These are phyloP conservation scores for Penicillium sp. DNA, from an alignment of 2,329 filamentous ascomycete species.

Conservation along the genomic window DNA sequence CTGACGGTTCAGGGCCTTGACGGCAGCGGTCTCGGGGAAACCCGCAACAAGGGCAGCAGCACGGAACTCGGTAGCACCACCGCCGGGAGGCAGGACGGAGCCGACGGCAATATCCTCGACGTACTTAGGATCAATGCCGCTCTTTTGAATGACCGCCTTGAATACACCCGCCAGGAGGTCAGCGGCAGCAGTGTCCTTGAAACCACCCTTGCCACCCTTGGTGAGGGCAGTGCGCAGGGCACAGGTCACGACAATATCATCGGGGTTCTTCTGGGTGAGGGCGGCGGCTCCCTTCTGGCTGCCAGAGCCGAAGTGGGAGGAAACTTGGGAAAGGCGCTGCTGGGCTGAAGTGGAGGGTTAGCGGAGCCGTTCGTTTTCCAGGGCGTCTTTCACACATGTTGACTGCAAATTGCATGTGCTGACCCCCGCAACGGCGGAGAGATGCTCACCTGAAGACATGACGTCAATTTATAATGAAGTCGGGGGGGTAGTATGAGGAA, in stretches of 20 bases:
- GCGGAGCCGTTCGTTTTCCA: background rate
- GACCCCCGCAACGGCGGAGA: background rate
- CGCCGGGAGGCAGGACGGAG: slow-evolving; percentile 86
- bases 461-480: slow-evolving; percentile 32
- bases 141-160: slow-evolving; percentile 78
- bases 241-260: slow-evolving; percentile 85
- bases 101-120: slow-evolving; percentile 95
- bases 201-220: slow-evolving; percentile 87
- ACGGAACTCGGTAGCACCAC: slow-evolving; percentile 95
- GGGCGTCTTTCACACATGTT: background rate
- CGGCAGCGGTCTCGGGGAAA: slow-evolving; percentile 82
- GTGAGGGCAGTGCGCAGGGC: slow-evolving; percentile 90
- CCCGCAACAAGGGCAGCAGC: slow-evolving; percentile 88
- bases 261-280: slow-evolving; percentile 55
- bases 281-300: slow-evolving; percentile 41
- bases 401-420: slow-evolving; percentile 2
- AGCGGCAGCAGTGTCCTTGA: slow-evolving; percentile 90
- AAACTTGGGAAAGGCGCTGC: slow-evolving; percentile 63
- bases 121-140: slow-evolving; percentile 81
- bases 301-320: slow-evolving; percentile 56
- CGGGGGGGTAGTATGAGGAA: slow-evolving; percentile 8
- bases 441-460: slow-evolving; percentile 49
- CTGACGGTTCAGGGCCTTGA: slow-evolving; percentile 88
- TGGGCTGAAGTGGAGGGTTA: slow-evolving; percentile 49
- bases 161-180: slow-evolving; percentile 86